Conservation (phyloP, 352 stramenopile genomes). For the Albugo candida region DNA sequence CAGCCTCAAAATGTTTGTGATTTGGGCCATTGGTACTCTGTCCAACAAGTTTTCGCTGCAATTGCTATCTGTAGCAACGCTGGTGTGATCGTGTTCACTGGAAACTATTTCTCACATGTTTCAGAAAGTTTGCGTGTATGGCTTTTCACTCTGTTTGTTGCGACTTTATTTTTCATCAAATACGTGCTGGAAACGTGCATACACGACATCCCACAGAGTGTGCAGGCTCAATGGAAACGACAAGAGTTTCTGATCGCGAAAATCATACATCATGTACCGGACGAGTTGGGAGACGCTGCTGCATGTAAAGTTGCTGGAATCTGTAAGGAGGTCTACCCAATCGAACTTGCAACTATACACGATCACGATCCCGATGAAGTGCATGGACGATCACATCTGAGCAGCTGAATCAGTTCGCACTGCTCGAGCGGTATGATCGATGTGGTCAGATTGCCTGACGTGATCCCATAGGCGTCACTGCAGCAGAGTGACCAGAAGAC, state of each 20-base stretch:
- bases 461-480: too few species aligned
- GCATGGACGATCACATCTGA: too few species aligned
- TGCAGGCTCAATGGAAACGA: constrained; percentile 48
- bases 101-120: constrained; percentile 49
- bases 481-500: too few species aligned
- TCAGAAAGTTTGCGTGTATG: constrained; percentile 25
- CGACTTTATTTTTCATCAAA: constrained; percentile 41
- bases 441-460: too few species aligned
- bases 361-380: too few species aligned
- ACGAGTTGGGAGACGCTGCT: constrained; percentile 25
- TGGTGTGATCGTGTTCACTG: constrained; percentile 83
- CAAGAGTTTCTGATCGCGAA: constrained; percentile 51
- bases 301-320: too few species aligned
- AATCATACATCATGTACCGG: constrained; percentile 47
- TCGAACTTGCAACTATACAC: too few species aligned
- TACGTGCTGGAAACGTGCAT: constrained; percentile 46
- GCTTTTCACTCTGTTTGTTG: constrained; percentile 47
- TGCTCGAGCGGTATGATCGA: too few species aligned
- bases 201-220: constrained; percentile 46
- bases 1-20: constrained; percentile 62
- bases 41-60: constrained; percentile 79
- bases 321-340: too few species aligned
- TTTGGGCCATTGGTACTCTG: constrained; percentile 84
- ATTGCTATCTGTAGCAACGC: constrained; percentile 85
- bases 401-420: too few species aligned